Evolutionary conservation across 345 rosid genomes (phyloP), one percentile per base, ranked within the genome.

Genomic region (Citrus unshiu): DNA sequence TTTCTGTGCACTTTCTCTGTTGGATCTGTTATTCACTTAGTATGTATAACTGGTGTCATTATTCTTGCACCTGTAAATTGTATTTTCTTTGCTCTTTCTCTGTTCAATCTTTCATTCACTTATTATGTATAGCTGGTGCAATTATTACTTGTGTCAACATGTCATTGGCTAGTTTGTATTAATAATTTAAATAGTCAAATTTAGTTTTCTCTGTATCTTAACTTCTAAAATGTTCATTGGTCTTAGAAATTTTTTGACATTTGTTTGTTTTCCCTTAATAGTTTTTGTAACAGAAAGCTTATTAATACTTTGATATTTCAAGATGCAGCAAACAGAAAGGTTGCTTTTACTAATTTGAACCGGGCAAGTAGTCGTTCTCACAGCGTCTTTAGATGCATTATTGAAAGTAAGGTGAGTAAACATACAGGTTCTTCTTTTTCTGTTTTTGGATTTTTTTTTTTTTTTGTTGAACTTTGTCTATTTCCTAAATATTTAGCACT

Each of bases 311-410:
- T 32, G 24, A 59, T 68, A 75, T 78, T 85, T 75, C 88, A 96
- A 98, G 99, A 98, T 74, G 92, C 99, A 61, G 89, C 98, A 81
- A 96, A 94, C 73, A 88, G 99, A 83, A 94, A 94, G 84, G 99
- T 96, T 65, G 99, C 99, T 72, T 93, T 97, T 3, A 96, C 98
- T 63, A 94, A 94, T 82, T 93, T 96, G 99, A 96, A 94, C 78
- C 92, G 82, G 77, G 98, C 98, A 37, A 96, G 99, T 84, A 96
- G 99, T 35, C 7, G 7, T 85, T 96, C 98, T 64, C 99, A 96
- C 68, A 96, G 98, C 82, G 99, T 96, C 49, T 94, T 96, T 84
- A 94, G 96, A 70, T 96, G 99, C 76, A 86, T 88, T 71, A 93
- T 91, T 64, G 99, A 96, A 84, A 94, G 99, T 81, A 89, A 93